Evolutionary conservation across 2,329 filamentous ascomycete genomes (phyloP), one percentile per base, ranked within the genome.

Genomic region (Septoria linicola): DNA sequence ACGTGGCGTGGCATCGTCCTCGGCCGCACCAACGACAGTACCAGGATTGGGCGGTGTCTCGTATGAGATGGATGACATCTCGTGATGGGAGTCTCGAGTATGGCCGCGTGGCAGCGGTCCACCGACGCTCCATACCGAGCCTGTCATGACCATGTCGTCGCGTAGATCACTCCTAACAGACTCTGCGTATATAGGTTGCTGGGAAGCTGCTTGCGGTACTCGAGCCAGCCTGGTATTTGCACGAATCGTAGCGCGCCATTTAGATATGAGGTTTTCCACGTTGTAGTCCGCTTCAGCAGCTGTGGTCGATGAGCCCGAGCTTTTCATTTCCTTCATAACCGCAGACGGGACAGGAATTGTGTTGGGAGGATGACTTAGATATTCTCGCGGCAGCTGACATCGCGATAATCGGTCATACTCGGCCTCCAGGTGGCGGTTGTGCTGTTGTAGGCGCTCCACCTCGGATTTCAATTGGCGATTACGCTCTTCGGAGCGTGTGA

Each of bases 351-450:
- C 57, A 8, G 67, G 66, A 21, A 73, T 65, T 30, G 62, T 70
- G 41, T 70, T 66, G 2, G 64, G 65, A 13, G 66, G 64, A 39
- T 62, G 62, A 27, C 64, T 53, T 13, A 67, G 56, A 41, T 60
- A 66, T 41, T 69, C 67, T n/a, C 63, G 55, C 5, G 67, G 66
- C 25, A 68, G 49, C 52, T 69, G 67, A 43, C 62, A 67, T 2
- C 62, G 59, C 4, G 62, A 64, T 17, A 70, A 46, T 2, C 65
- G 62, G 23, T 69, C 65, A 43, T 63, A 68, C 40, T 70, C 64
- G 8, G 63, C 60, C 48, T 67, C 66, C 3, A 77, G 66, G 49
- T 73, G 69, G 3, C 71, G 70, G 23, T 73, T 68, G 46, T 75
- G 72, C 27, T 69, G 66, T 27, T 70, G 66, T 5, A 72, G 70